A percentile compares a stretch with the other conserved stretches of the same genome.
These are phyloP conservation scores for Solanum sejunctum DNA, from an alignment of 257 asterid species.

Conservation along the genomic window DNA sequence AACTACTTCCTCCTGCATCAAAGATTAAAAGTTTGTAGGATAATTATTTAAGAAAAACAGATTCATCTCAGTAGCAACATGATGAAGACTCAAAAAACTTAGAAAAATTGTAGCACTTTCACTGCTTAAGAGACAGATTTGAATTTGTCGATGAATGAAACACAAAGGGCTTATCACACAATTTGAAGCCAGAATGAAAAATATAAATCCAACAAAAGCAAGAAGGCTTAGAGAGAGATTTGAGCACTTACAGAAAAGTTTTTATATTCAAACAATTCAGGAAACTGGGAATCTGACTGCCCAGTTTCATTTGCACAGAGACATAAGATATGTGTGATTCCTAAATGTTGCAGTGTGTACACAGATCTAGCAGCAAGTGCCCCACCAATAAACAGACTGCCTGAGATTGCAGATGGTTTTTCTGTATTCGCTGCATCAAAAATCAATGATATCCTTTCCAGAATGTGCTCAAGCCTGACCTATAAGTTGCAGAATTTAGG, in stretches of 20 bases:
- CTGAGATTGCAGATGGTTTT: conserved; percentile 60
- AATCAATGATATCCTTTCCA: conserved; percentile 76
- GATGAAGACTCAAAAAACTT: background rate
- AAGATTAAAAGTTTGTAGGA: background rate
- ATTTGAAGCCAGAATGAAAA: background rate
- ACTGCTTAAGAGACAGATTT: background rate
- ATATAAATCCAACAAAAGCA: background rate
- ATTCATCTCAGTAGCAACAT: background rate
- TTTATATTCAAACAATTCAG: conserved; percentile 63
- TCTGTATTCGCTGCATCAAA: conserved; percentile 95
- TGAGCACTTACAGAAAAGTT: conserved; percentile 69
- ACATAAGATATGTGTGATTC: conserved; percentile 82
- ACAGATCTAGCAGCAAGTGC: conserved; percentile 96
- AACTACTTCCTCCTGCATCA: background rate
- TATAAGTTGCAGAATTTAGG: conserved; percentile 17
- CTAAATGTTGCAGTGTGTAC: conserved; percentile 75
- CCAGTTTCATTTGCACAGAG: conserved; percentile 95
- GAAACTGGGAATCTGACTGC: conserved; percentile 93
- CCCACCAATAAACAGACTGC: conserved; percentile 70
- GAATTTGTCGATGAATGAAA: background rate
- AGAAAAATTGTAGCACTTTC: background rate
- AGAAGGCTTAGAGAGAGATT: background rate
- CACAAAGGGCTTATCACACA: background rate
- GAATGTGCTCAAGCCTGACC: conserved; percentile 98
- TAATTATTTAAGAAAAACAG: background rate